These are phyloP conservation scores for Rubia tinctorum DNA, from an alignment of 305 asterid genomes.

Conservation along the genomic window DNA sequence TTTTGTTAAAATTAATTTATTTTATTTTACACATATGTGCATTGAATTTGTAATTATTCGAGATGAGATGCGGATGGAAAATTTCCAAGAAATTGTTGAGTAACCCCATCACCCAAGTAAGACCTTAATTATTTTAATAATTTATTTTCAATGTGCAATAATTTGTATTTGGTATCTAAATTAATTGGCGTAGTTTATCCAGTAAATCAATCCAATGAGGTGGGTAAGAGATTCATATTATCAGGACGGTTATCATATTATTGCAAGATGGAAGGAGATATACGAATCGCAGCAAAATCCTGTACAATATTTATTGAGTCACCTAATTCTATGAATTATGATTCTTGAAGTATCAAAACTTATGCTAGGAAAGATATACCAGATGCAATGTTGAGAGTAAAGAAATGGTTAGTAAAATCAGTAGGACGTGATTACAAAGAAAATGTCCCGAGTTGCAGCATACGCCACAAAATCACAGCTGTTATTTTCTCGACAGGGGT, in stretches of 20 bases:
- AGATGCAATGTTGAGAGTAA: slow-evolving; percentile 37
- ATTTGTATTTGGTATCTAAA: too few relatives aligned
- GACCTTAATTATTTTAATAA: not conserved
- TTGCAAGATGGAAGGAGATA: not conserved
- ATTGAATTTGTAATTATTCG: slow-evolving; percentile 1
- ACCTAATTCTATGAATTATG: not conserved
- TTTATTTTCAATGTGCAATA: too few relatives aligned
- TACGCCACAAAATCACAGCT: slow-evolving; percentile 42
- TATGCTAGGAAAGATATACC: slow-evolving; percentile 55
- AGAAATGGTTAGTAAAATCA: slow-evolving; percentile 48
- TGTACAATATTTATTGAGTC: slow-evolving; percentile 39
- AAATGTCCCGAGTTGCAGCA: slow-evolving; percentile 37
- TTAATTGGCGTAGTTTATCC: too few relatives aligned
- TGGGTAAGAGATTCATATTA: not conserved
- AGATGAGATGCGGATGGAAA: not conserved
- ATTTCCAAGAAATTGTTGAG: too few relatives aligned
- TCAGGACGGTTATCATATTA: not conserved
- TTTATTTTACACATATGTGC: too few relatives aligned
- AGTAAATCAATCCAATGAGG: too few relatives aligned
- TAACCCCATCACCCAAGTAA: too few relatives aligned
- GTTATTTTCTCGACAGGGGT: slow-evolving; percentile 61
- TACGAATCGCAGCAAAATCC: slow-evolving; percentile 9
- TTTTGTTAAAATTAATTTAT: too few relatives aligned
- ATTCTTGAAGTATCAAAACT: slow-evolving; percentile 54
- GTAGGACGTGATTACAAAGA: slow-evolving; percentile 11